Evolutionary conservation across 345 rosid genomes (phyloP), one percentile per base, ranked within the genome.

Genomic region (Gossypioides kirkii): DNA sequence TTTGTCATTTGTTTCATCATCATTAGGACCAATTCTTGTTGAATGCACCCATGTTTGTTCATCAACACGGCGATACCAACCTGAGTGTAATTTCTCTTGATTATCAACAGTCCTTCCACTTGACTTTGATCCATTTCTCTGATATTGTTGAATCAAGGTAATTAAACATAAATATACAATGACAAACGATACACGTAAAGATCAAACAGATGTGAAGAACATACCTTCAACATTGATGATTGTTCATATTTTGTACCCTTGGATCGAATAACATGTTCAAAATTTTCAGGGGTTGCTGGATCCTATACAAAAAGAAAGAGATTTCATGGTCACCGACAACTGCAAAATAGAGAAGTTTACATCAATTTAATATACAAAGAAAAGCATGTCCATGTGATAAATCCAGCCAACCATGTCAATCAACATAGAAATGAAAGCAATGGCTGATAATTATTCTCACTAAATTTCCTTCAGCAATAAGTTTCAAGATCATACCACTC

Each of bases 251-350:
- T 94, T 65, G 83, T 64, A 69, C 85, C 83, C 81, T 82, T 83
- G 2, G 85, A 79, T 41, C 89, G 83, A 75, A 78, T 76, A 0
- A 78, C 77, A 76, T 85, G 84, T 75, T 92, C 97, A 25, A 80
- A 82, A 64, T 92, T 92, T 78, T 95, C 99, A 7, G 96, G 98
- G 22, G 99, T 95, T 16, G 89, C 84, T 58, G 94, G 99, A 66
- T 92, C 97, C 98, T 95, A 80, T 26, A 72, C 11, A n/a, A 8
- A 14, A 50, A n/a, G n/a, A 56, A 72, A 49, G 20, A 72, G n/a
- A 46, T 20, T 36, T 38, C 8, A 22, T 5, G 32, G 49, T 22
- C 50, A 70, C 62, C 54, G 65, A 71, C 49, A 42, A 54, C 42
- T 56, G 10, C 64, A 69, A 68, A 49, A 32, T 17, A 50, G 59